Conservation (phyloP, 805 yeast species). For the Komagataella mondaviorum region DNA sequence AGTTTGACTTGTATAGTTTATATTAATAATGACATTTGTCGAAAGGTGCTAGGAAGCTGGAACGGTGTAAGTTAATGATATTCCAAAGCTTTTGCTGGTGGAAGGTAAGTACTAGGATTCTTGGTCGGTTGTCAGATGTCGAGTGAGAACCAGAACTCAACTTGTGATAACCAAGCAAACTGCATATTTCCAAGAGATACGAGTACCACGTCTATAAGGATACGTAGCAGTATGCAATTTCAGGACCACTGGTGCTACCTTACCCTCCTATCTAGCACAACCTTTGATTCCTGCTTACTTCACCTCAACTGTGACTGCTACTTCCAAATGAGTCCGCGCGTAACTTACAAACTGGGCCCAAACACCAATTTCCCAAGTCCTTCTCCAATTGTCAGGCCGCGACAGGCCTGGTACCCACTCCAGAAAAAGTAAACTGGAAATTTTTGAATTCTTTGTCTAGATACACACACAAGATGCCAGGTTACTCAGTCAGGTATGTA, state of each 20-base stretch:
- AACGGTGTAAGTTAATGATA: too few relatives aligned
- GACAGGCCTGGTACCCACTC: not conserved
- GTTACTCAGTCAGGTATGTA: slow-evolving; percentile 96
- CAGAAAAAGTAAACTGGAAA: not conserved
- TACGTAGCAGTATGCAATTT: too few relatives aligned
- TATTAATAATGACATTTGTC: slow-evolving; percentile 1
- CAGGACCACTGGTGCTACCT: too few relatives aligned
- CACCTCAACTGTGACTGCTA: not conserved
- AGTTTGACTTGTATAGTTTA: not conserved
- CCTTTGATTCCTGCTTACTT: too few relatives aligned
- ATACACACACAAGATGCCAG: slow-evolving; percentile 58
- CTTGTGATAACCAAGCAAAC: too few relatives aligned
- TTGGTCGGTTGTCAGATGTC: too few relatives aligned
- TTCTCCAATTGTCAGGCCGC: not conserved
- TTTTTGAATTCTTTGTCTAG: not conserved
- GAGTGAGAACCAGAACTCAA: too few relatives aligned
- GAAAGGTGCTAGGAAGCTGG: not conserved
- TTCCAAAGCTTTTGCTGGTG: too few relatives aligned
- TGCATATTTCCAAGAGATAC: too few relatives aligned
- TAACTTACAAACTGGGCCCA: not conserved
- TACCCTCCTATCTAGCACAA: too few relatives aligned
- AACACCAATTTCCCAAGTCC: not conserved
- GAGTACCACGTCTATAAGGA: too few relatives aligned
- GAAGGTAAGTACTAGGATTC: too few relatives aligned
- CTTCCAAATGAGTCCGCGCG: not conserved